These are phyloP conservation scores for Pseudozyma sp. DNA, from an alignment of 1,284 basidiomycete species.

Conservation along the genomic window DNA sequence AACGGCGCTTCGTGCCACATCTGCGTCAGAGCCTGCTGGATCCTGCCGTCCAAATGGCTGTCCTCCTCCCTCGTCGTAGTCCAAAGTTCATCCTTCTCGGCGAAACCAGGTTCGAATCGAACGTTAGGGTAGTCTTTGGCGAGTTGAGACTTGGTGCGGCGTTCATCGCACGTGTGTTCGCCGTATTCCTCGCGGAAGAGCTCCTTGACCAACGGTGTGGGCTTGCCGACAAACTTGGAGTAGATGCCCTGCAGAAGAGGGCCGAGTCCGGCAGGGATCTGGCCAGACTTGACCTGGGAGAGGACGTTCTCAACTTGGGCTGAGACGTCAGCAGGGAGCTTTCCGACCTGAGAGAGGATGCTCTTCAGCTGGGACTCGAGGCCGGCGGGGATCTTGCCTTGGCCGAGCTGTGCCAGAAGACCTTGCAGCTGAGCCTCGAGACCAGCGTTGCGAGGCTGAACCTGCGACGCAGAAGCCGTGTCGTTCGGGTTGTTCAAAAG, in stretches of 20 bases:
- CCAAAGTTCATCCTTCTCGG: slow-evolving; percentile 32
- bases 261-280: background rate
- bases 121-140: slow-evolving; percentile 33
- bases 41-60: slow-evolving; percentile 25
- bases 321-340: background rate
- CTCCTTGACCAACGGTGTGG: slow-evolving; percentile 19
- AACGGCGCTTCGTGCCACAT: slow-evolving; percentile 32
- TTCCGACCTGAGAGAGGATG: background rate
- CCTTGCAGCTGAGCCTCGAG: too few relatives aligned
- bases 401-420: background rate
- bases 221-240: background rate
- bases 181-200: slow-evolving; percentile 50
- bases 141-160: slow-evolving; percentile 28
- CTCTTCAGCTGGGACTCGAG: background rate
- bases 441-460: background rate
- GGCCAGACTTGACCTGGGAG: background rate
- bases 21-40: slow-evolving; percentile 32
- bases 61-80: slow-evolving; percentile 27
- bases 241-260: background rate
- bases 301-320: background rate
- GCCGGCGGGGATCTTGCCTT: background rate
- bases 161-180: slow-evolving; percentile 54
- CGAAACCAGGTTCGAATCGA: slow-evolving; percentile 31
- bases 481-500: slow-evolving; percentile 24
- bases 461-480: background rate